Conservation (phyloP, 2,329 filamentous ascomycete species). For the Raffaelea albimanens region DNA sequence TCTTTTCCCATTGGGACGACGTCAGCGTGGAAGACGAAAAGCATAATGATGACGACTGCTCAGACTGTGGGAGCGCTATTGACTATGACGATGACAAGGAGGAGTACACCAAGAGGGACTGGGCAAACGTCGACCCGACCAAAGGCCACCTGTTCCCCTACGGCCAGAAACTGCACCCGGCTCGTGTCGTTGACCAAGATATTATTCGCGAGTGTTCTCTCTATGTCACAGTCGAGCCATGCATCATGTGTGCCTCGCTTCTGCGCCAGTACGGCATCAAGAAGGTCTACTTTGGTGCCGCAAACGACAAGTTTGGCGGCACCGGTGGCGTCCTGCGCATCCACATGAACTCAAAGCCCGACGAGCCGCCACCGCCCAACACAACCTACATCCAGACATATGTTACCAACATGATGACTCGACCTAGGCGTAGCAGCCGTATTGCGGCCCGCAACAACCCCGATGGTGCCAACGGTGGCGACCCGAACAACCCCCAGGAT, state of each 20-base stretch:
- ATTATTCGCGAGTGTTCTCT: conserved; percentile 65
- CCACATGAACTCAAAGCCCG: conserved; percentile 50
- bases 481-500: not conserved
- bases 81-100: conserved; percentile 15
- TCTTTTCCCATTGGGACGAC: conserved; percentile 33
- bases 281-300: conserved; percentile 87
- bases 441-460: not conserved
- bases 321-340: conserved; percentile 89
- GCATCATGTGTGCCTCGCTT: conserved; percentile 95
- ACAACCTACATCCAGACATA: conserved; percentile 14
- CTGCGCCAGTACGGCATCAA: conserved; percentile 81
- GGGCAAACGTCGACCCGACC: conserved; percentile 42
- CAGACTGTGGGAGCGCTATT: conserved; percentile 25
- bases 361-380: conserved; percentile 18
- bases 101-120: conserved; percentile 28
- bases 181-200: conserved; percentile 50
- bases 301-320: conserved; percentile 94
- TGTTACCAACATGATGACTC: conserved; percentile 13
- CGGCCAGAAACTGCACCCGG: conserved; percentile 47
- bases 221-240: conserved; percentile 97
- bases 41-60: conserved; percentile 25
- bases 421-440: conserved; percentile 8
- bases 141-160: conserved; percentile 52
- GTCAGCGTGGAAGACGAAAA: conserved; percentile 18
- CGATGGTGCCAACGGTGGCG: not conserved